Evolutionary conservation across 495 filamentous ascomycete genomes (phyloP).

Genomic region (Aspergillus sparsus): DNA sequence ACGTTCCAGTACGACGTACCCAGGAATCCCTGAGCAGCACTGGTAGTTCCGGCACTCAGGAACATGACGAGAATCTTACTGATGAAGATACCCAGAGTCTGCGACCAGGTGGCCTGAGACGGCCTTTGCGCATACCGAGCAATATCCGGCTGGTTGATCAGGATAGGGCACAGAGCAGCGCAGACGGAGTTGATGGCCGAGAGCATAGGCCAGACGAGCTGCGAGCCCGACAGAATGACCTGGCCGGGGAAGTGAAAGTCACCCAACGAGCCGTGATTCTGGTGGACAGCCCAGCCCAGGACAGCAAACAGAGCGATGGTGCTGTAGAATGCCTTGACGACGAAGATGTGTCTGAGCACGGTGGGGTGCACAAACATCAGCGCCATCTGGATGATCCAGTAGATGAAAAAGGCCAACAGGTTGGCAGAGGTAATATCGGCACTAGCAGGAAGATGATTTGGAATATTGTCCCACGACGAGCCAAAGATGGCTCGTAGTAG

Average conservation of each 20-base stretch:
- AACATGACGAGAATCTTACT: conserved; percentile 27
- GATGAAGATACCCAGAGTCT: conserved; percentile 16
- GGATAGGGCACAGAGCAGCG: conserved; percentile 15
- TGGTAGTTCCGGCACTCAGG: conserved; percentile 8
- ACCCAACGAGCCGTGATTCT: conserved; percentile 7
- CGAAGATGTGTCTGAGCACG: conserved; percentile 21
- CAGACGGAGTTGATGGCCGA: conserved; percentile 21
- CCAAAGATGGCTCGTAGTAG: conserved; percentile 59
- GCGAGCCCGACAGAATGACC: conserved; percentile 20
- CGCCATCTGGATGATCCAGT: conserved; percentile 34
- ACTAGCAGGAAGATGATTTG: conserved; percentile 51
- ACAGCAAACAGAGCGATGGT: conserved; percentile 5
- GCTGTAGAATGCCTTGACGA: conserved; percentile 9
- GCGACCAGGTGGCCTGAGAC: conserved; percentile 17
- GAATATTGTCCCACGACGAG: conserved; percentile 62
- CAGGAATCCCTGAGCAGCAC: conserved; percentile 19
- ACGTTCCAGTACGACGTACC: conserved; percentile 30
- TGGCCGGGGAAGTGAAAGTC: conserved; percentile 26
- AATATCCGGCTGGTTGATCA: conserved; percentile 35
- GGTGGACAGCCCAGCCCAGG: conserved; percentile 1
- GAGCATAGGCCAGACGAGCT: conserved; percentile 19
- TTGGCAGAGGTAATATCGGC: conserved; percentile 57
- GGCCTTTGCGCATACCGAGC: conserved; percentile 28
- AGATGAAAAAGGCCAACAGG: conserved; percentile 63
- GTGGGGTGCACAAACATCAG: conserved; percentile 31